These are phyloP conservation scores for Backusella mclennaniae DNA, from an alignment of 192 early-diverging fungal species.

Conservation along the genomic window DNA sequence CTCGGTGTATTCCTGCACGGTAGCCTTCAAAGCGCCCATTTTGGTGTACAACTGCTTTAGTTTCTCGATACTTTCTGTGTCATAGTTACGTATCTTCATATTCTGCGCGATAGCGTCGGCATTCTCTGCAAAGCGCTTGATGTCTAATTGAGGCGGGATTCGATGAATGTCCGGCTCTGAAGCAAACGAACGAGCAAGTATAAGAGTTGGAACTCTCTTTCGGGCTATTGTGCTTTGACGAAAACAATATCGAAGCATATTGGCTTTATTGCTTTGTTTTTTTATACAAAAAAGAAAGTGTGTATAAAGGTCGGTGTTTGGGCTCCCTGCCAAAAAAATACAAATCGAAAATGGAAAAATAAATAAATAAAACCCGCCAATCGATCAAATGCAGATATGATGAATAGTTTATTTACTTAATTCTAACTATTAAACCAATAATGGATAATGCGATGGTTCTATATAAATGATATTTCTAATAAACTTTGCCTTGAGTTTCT, in stretches of 20 bases:
- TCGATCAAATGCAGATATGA: not conserved
- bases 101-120: conserved; percentile 23
- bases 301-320: not conserved
- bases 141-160: conserved; percentile 31
- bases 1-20: conserved; percentile 7
- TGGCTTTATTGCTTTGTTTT: not conserved
- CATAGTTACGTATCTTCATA: conserved; percentile 31
- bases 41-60: conserved; percentile 20
- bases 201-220: not conserved
- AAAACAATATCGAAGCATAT: not conserved
- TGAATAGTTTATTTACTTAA: not conserved
- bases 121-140: conserved; percentile 27
- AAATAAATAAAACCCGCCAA: not conserved
- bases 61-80: not conserved
- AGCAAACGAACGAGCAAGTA: not conserved
- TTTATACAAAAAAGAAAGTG: not conserved
- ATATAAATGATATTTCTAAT: not conserved
- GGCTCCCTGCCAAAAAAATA: conserved; percentile 7
- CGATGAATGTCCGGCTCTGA: conserved; percentile 20
- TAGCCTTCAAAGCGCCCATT: not conserved
- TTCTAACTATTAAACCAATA: not conserved
- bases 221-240: not conserved
- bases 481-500: not conserved
- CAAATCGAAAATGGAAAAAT: not conserved
- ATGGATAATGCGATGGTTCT: not conserved